Evolutionary conservation across 495 filamentous ascomycete genomes (phyloP).

Genomic region (Cercophora sp.): DNA sequence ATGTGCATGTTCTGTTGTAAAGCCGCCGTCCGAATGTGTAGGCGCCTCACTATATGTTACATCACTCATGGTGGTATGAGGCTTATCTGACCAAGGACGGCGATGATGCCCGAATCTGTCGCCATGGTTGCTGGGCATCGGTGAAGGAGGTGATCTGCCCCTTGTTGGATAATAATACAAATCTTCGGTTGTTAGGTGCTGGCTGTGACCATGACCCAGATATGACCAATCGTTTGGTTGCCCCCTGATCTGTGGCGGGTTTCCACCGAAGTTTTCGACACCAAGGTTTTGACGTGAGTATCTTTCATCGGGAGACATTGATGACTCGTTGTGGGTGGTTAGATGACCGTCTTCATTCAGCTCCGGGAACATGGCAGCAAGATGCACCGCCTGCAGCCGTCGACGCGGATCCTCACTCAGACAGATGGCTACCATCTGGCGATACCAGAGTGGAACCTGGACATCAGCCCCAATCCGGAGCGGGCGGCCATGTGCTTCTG

Average conservation of each 20-base stretch:
- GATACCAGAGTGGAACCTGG: constrained; percentile 42
- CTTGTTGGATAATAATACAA: constrained; percentile 36
- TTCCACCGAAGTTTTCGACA: constrained; percentile 22
- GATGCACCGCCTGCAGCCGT: constrained; percentile 36
- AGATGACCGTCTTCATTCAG: constrained; percentile 25
- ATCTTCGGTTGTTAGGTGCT: constrained; percentile 24
- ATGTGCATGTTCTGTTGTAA: too few species aligned
- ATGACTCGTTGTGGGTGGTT: constrained; percentile 17
- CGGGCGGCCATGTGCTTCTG: constrained; percentile 75
- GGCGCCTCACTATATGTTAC: constrained; percentile 15
- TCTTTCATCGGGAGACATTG: constrained; percentile 33
- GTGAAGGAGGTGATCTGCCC: constrained; percentile 45
- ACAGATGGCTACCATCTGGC: constrained; percentile 41
- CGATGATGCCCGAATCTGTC: constrained; percentile 13
- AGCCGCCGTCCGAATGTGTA: neutral
- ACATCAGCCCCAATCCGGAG: constrained; percentile 44
- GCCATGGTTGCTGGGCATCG: constrained; percentile 36
- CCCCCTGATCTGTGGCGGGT: constrained; percentile 27
- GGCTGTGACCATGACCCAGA: constrained; percentile 15
- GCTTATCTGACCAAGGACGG: constrained; percentile 27
- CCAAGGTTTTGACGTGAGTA: constrained; percentile 29
- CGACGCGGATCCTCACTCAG: constrained; percentile 40
- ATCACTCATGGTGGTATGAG: constrained; percentile 25
- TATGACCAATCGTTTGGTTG: constrained; percentile 34
- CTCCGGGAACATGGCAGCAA: constrained; percentile 41